Base-by-base conservation (phyloP, 768 basidiomycete genomes). In the Melanogaster broomeanus region DNA sequence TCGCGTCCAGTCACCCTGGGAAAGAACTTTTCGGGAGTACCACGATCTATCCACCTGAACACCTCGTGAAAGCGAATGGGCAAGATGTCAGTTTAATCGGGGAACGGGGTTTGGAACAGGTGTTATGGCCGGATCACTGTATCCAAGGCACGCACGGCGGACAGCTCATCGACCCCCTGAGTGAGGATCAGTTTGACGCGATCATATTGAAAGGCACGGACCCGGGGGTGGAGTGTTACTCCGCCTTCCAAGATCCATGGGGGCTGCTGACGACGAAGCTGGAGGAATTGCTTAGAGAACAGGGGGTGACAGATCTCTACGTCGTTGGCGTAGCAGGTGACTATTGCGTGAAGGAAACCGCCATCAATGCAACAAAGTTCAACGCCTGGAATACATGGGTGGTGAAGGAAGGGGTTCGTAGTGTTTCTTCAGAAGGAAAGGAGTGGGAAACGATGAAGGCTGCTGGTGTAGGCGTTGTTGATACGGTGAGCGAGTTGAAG, bases 121-220 rank as follows among this genome's bases (percentile, higher is more conserved):
- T 80, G 24, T 69, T 93, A 28, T 93, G 91, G 91, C 90, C 91
- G 0, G 83, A 82, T 56, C 91, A 93, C 64, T 92, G 90, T 59
- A 78, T 91, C 21, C 79, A 78, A 46, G 74, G 74, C 40, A 77
- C 78, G 0, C 69, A 59, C 2, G 91, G 91, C 2, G 78, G 80
- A 16, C 79, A 82, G 58, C 75, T 92, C 38, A 82, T 87, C 25
- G 61, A 73, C 3, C 79, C 76, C 22, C 59, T 92, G n/a, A 59
- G 73, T 44, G 65, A 69, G 24, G 63, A 63, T 31, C 62, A 62
- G 37, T 67, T 78, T 39, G 76, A 79, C 33, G 67, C 72, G 10
- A 67, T 82, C 34, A 65, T 80, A 15, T 66, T 69, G 49, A 85
- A 85, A 72, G 88, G 87, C 35, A 73, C 65, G 5, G 71, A 90